A percentile compares a stretch with the other conserved stretches of the same genome.
Evolutionary conservation across 1,284 basidiomycete genomes (phyloP).

Genomic region (Fomes fomentarius): DNA sequence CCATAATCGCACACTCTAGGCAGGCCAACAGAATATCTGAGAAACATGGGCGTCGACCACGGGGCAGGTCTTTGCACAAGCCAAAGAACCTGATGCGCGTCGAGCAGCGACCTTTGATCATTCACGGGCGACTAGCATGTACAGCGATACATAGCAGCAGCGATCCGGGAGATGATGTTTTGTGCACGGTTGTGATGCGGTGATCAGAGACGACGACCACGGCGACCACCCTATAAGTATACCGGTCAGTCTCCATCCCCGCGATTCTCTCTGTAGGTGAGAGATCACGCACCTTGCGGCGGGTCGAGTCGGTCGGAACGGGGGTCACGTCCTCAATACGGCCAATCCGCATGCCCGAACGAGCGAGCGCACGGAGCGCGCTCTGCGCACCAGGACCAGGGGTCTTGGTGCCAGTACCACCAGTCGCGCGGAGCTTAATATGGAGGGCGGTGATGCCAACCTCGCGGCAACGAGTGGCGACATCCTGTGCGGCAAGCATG

Average conservation of each 20-base stretch:
- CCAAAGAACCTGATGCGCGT: conserved; percentile 72
- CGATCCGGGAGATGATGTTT: conserved; percentile 30
- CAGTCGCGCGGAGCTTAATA: conserved; percentile 98
- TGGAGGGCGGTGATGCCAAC: conserved; percentile 98
- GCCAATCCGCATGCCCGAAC: conserved; percentile 98
- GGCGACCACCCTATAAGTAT: conserved; percentile 88
- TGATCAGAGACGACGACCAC: conserved; percentile 94
- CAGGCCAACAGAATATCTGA: conserved; percentile 21
- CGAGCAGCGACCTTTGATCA: conserved; percentile 72
- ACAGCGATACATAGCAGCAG: conserved; percentile 39
- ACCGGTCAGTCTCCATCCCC: conserved; percentile 10
- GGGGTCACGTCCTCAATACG: conserved; percentile 98
- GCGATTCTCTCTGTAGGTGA: not conserved
- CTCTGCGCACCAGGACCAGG: conserved; percentile 98
- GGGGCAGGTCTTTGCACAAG: conserved; percentile 57
- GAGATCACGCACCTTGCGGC: conserved; percentile 77
- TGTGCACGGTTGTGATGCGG: conserved; percentile 16
- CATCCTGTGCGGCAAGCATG: conserved; percentile 99
- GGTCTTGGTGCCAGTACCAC: conserved; percentile 98
- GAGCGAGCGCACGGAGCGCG: conserved; percentile 97
- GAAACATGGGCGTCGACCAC: conserved; percentile 57
- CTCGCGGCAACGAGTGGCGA: conserved; percentile 95
- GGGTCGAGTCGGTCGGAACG: conserved; percentile 95
- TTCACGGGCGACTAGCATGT: conserved; percentile 31
- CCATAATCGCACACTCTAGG: conserved; percentile 21